These are phyloP conservation scores for Bothriochloa decipiens DNA, from an alignment of 176 grass and related monocot species.

Conservation along the genomic window DNA sequence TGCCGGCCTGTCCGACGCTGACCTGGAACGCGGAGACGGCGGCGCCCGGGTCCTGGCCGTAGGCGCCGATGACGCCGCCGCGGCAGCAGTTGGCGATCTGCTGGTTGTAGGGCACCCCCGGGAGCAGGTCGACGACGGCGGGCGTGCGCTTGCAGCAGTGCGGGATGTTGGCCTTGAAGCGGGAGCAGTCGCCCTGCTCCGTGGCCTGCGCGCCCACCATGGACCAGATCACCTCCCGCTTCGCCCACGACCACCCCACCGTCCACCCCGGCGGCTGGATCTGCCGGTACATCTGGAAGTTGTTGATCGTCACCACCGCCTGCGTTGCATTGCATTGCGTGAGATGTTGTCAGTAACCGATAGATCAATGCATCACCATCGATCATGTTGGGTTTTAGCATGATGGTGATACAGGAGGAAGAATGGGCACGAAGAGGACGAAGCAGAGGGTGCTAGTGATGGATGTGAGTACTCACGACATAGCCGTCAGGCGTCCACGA, in stretches of 20 bases:
- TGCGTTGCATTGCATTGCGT: neutral
- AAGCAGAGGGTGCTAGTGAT: neutral
- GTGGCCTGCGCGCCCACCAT: slow-evolving; percentile 92
- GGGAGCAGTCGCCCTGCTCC: slow-evolving; percentile 96
- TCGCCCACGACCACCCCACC: slow-evolving; percentile 78
- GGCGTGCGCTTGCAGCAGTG: slow-evolving; percentile 85
- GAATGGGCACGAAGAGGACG: neutral
- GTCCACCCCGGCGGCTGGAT: slow-evolving; percentile 87
- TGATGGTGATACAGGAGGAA: neutral
- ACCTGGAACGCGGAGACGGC: slow-evolving; percentile 77
- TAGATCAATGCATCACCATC: too few species aligned
- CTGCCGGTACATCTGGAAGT: slow-evolving; percentile 93
- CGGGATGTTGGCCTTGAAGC: slow-evolving; percentile 82
- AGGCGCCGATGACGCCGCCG: slow-evolving; percentile 65
- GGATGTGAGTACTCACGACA: slow-evolving; percentile 58
- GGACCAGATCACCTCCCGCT: slow-evolving; percentile 92
- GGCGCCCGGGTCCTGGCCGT: slow-evolving; percentile 63
- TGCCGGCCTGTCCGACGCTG: slow-evolving; percentile 82
- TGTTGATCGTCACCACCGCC: slow-evolving; percentile 91
- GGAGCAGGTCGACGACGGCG: slow-evolving; percentile 79
- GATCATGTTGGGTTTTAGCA: neutral
- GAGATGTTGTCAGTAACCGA: too few species aligned
- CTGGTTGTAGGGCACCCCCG: slow-evolving; percentile 92
- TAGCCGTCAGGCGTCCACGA: slow-evolving; percentile 96
- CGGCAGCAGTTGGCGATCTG: slow-evolving; percentile 97